Percentiles rank a stretch among this genome's conserved stretches.
These are phyloP conservation scores for Eucommia ulmoides DNA, from an alignment of 257 asterid species.

Conservation along the genomic window DNA sequence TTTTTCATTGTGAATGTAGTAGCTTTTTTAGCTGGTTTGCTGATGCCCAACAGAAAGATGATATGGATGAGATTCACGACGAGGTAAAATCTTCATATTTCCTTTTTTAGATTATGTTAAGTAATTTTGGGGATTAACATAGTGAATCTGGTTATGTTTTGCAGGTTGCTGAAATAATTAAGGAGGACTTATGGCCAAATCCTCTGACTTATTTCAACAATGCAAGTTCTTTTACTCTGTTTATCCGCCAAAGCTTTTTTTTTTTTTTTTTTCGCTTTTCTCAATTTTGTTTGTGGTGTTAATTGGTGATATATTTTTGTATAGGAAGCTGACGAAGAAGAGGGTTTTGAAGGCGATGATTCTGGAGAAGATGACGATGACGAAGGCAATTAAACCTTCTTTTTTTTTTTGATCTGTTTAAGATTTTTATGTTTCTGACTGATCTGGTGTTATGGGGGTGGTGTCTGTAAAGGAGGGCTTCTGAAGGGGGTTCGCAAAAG, in stretches of 20 bases:
- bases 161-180: constrained; percentile 72
- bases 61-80: constrained; percentile 69
- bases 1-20: constrained; percentile 16
- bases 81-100: constrained; percentile 33
- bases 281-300: background rate
- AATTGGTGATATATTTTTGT: background rate
- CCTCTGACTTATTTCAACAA: constrained; percentile 52
- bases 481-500: too few species aligned
- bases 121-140: too few species aligned
- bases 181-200: constrained; percentile 69
- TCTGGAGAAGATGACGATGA: background rate
- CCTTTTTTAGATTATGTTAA: background rate
- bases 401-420: too few species aligned
- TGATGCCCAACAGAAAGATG: constrained; percentile 46
- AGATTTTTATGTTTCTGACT: too few species aligned
- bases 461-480: too few species aligned
- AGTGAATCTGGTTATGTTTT: background rate
- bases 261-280: background rate
- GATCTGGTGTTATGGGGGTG: too few species aligned
- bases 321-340: background rate
- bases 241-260: too few species aligned
- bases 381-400: background rate
- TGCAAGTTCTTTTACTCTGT: constrained; percentile 20
- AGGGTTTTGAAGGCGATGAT: background rate
- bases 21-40: constrained; percentile 87